Conservation (phyloP, 345 rosid genomes). For the Sonneratia caseolaris region DNA sequence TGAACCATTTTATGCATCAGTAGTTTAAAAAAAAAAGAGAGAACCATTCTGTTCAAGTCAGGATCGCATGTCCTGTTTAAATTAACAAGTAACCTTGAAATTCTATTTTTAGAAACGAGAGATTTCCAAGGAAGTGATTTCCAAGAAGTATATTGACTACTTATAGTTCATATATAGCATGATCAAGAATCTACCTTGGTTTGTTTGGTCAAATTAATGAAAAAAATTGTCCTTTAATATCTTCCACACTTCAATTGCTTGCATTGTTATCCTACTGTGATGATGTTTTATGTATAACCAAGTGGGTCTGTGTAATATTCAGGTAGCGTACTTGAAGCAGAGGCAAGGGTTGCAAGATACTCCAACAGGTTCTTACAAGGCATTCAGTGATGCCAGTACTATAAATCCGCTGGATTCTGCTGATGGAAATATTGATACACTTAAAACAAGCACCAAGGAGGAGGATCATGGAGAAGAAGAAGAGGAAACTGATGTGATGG, state of each 20-base stretch:
- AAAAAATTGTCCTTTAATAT: background rate
- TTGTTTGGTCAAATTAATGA: background rate
- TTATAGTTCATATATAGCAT: background rate
- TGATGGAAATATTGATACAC: slow-evolving; percentile 44
- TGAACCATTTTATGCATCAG: background rate
- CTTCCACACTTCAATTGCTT: background rate
- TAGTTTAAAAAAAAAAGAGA: no score
- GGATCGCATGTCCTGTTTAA: background rate
- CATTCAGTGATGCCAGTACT: slow-evolving; percentile 30
- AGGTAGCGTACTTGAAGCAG: slow-evolving; percentile 79
- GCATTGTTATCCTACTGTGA: background rate
- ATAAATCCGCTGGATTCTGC: slow-evolving; percentile 35
- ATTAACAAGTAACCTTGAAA: background rate
- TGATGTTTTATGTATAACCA: background rate
- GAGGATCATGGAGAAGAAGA: slow-evolving; percentile 57
- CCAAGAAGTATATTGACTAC: background rate
- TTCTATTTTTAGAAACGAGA: background rate
- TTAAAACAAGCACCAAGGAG: slow-evolving; percentile 39
- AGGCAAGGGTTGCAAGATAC: slow-evolving; percentile 39
- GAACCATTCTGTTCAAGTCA: background rate
- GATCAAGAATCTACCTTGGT: background rate
- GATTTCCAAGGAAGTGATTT: background rate
- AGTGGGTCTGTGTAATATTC: slow-evolving; percentile 17
- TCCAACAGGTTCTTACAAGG: slow-evolving; percentile 29
- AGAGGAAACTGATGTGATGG: slow-evolving; percentile 40